These are phyloP conservation scores for Apocynum venetum DNA, from an alignment of 257 asterid genomes.

Conservation along the genomic window DNA sequence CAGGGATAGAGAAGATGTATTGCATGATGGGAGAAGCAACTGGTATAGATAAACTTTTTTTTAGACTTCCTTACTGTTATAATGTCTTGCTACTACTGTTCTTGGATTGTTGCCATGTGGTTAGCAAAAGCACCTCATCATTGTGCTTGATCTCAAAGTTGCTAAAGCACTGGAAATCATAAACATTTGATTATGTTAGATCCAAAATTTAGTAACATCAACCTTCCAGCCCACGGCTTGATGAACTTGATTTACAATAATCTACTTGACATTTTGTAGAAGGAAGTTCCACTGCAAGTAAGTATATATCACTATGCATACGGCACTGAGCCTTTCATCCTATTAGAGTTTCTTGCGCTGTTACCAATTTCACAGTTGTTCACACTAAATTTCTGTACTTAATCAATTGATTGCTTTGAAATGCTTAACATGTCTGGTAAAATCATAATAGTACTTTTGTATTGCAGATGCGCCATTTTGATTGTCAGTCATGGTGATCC, in stretches of 20 bases:
- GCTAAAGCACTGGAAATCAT: background rate
- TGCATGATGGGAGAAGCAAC: background rate
- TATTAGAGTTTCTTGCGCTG: background rate
- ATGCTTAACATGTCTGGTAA: background rate
- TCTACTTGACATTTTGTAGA: background rate
- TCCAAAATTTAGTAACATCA: background rate
- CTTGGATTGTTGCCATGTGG: background rate
- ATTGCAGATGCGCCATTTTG: slow-evolving; percentile 64
- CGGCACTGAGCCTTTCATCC: background rate
- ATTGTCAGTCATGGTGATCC: slow-evolving; percentile 97
- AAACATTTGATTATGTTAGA: background rate
- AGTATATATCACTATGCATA: too few relatives aligned
- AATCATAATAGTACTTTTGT: background rate
- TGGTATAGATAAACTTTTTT: background rate
- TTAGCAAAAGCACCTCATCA: background rate
- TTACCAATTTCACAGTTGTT: background rate
- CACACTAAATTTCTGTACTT: background rate
- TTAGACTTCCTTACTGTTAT: background rate
- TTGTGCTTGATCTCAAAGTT: background rate
- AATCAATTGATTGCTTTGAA: background rate
- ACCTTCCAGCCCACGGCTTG: background rate
- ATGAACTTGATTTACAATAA: background rate
- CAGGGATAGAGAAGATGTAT: background rate
- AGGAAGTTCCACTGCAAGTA: background rate
- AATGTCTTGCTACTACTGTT: background rate